Evolutionary conservation across 768 basidiomycete genomes (phyloP).

Genomic region (Sarcomyxa edulis): DNA sequence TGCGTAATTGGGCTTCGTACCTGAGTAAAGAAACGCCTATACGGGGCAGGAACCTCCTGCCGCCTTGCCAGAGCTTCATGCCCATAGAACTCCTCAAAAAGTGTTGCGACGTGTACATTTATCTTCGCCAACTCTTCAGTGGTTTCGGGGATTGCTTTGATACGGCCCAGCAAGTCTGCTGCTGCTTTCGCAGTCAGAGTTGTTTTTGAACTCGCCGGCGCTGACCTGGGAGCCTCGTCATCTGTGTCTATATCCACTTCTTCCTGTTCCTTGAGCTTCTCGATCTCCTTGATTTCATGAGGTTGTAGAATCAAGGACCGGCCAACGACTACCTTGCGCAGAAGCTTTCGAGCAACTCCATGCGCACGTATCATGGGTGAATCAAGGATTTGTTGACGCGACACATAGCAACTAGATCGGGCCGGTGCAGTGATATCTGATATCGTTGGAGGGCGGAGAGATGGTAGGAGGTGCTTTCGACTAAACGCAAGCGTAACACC

Average conservation of each 20-base stretch:
- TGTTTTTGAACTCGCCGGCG: neutral
- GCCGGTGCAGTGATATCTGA: slow-evolving; percentile 8
- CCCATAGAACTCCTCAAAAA: slow-evolving; percentile 7
- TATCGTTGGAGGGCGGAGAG: slow-evolving; percentile 20
- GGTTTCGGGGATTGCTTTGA: slow-evolving; percentile 2
- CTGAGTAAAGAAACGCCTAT: slow-evolving; percentile 7
- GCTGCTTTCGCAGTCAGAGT: neutral
- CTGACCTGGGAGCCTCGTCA: slow-evolving; percentile 3
- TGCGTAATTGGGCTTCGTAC: slow-evolving; percentile 1
- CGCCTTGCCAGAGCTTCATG: neutral
- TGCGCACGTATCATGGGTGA: slow-evolving; percentile 1
- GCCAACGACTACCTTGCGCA: slow-evolving; percentile 5
- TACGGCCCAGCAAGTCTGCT: neutral
- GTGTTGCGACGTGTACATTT: slow-evolving; percentile 1
- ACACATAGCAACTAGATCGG: slow-evolving; percentile 5
- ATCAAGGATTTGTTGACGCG: slow-evolving; percentile 9
- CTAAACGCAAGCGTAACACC: slow-evolving; percentile 25
- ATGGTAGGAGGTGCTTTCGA: slow-evolving; percentile 17
- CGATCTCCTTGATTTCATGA: slow-evolving; percentile 5
- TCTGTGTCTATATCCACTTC: neutral
- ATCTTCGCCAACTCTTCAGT: slow-evolving; percentile 1
- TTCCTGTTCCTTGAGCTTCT: slow-evolving; percentile 1
- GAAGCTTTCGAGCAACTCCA: neutral
- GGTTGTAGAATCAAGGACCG: neutral
- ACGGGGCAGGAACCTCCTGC: neutral